phyloP scores from a whole-genome alignment of 2,329 filamentous ascomycete genomes.

The Sordariomycetes sp. region DNA sequence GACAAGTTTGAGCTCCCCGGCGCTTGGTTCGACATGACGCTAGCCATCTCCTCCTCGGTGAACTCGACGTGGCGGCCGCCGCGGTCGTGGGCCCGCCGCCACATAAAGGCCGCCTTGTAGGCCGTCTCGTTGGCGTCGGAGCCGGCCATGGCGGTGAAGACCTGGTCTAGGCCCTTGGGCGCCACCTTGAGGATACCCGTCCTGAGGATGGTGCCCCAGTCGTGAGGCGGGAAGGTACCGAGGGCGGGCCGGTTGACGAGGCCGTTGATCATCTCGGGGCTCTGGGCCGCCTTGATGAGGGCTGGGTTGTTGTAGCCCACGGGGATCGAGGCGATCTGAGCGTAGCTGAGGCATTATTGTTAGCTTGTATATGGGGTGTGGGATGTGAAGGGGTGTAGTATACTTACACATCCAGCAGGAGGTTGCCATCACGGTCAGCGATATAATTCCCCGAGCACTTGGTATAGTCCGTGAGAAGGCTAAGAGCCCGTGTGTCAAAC shows the following conservation, averaged over 20 bases:
- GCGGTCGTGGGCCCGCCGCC: conserved; percentile 57
- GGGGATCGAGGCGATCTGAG: conserved; percentile 74
- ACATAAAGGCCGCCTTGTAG: conserved; percentile 82
- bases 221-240: conserved; percentile 66
- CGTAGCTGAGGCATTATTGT: conserved; percentile 36
- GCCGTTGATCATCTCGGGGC: conserved; percentile 58
- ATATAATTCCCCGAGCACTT: conserved; percentile 73
- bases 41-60: conserved; percentile 52
- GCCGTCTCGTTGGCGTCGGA: conserved; percentile 77
- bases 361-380: not conserved
- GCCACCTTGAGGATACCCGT: conserved; percentile 60
- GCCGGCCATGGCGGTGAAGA: conserved; percentile 68
- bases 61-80: conserved; percentile 59
- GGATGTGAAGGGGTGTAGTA: not conserved
- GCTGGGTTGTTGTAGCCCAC: conserved; percentile 71
- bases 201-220: conserved; percentile 61
- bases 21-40: conserved; percentile 57
- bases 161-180: conserved; percentile 62
- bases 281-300: conserved; percentile 50
- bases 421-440: conserved; percentile 57
- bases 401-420: conserved; percentile 57
- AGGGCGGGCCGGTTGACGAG: conserved; percentile 69
- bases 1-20: conserved; percentile 64
- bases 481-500: conserved; percentile 76
- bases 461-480: conserved; percentile 67